Percentiles rank a stretch among this genome's conserved stretches.
These are phyloP conservation scores for Xylaria curta DNA, from an alignment of 495 filamentous ascomycete species.

Conservation along the genomic window DNA sequence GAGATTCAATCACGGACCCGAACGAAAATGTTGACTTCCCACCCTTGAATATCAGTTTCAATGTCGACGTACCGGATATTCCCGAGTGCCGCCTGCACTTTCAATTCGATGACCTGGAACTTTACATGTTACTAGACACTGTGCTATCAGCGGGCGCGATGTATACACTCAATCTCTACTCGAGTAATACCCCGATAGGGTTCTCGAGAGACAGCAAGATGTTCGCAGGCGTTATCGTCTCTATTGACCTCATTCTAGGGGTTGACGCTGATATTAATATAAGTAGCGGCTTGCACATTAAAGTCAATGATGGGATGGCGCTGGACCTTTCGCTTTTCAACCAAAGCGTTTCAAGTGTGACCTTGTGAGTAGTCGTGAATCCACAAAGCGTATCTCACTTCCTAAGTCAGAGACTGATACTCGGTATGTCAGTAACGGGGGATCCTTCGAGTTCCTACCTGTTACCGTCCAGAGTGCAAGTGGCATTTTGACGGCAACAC, in stretches of 20 bases:
- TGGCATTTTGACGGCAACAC: constrained; percentile 50
- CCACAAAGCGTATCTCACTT: neutral
- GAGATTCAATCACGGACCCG: constrained; percentile 25
- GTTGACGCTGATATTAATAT: constrained; percentile 55
- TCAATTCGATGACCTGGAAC: constrained; percentile 57
- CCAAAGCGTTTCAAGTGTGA: constrained; percentile 51
- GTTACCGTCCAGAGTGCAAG: constrained; percentile 52
- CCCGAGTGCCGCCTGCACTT: constrained; percentile 52
- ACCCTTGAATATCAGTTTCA: constrained; percentile 44
- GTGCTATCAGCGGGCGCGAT: constrained; percentile 48
- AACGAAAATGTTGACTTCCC: constrained; percentile 46
- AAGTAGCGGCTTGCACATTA: constrained; percentile 58
- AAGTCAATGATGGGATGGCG: constrained; percentile 53
- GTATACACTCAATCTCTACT: constrained; percentile 57
- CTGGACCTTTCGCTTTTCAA: constrained; percentile 54
- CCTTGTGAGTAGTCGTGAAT: constrained; percentile 46
- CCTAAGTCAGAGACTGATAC: constrained; percentile 12
- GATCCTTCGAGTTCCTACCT: constrained; percentile 63
- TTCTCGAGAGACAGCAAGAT: constrained; percentile 45
- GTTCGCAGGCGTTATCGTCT: constrained; percentile 50
- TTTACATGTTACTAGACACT: constrained; percentile 59
- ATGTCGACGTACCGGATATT: constrained; percentile 49
- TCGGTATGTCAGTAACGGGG: constrained; percentile 49
- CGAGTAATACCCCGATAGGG: constrained; percentile 51
- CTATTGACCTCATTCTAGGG: constrained; percentile 56